Percentiles rank a stretch among this genome's conserved stretches.
Evolutionary conservation across 1,284 basidiomycete species (phyloP).

Genomic region (Vanrija humicola): DNA sequence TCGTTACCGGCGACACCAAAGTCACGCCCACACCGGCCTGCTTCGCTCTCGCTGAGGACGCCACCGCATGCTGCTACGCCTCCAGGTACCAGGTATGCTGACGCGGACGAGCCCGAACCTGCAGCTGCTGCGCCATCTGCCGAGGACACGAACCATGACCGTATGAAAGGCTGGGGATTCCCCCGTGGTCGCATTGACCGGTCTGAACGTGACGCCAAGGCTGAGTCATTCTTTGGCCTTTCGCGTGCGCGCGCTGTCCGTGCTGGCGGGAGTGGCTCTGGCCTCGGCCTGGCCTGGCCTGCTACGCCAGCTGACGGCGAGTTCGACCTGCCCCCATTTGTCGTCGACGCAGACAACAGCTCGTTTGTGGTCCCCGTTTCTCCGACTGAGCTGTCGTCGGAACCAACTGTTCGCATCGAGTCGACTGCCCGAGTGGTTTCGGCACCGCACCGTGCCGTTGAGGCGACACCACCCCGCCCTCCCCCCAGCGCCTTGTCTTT

Average conservation of each 20-base stretch:
- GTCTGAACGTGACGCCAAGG: constrained; percentile 20
- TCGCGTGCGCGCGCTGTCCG: constrained; percentile 22
- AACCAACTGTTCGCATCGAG: not conserved
- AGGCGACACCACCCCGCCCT: not conserved
- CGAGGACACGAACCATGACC: constrained; percentile 24
- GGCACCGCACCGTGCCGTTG: constrained; percentile 1
- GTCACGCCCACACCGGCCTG: constrained; percentile 8
- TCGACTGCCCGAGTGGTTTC: constrained; percentile 7
- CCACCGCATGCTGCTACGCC: not conserved
- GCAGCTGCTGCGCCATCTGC: not conserved
- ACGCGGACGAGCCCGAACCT: constrained; percentile 2
- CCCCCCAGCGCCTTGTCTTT: constrained; percentile 13
- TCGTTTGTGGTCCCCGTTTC: constrained; percentile 12
- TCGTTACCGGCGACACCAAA: constrained; percentile 16
- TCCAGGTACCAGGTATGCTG: constrained; percentile 9
- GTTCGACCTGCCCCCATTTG: constrained; percentile 21
- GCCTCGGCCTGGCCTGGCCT: constrained; percentile 4
- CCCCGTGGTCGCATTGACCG: constrained; percentile 21
- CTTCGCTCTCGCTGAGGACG: not conserved
- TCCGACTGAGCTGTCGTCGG: not conserved
- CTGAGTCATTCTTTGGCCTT: constrained; percentile 46
- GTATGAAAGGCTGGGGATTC: constrained; percentile 40
- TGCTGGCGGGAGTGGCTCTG: constrained; percentile 4
- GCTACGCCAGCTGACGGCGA: not conserved
- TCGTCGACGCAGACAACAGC: constrained; percentile 17